Evolutionary conservation across 768 basidiomycete species (phyloP).

Genomic region (Cyclocybe cylindracea): DNA sequence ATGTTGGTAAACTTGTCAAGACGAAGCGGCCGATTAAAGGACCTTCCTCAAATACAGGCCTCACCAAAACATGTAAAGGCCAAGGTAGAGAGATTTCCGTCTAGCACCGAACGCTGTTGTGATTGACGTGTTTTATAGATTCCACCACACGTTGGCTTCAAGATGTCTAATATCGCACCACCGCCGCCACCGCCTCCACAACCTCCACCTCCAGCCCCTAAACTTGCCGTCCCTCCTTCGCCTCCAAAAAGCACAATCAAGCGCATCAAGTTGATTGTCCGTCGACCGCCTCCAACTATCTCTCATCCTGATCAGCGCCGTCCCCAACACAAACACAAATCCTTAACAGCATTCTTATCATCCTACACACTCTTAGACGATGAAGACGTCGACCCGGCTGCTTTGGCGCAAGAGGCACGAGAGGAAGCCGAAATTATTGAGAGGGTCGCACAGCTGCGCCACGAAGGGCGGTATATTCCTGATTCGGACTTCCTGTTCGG

Average conservation of each 20-base stretch:
- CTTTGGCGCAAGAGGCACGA: conserved; percentile 18
- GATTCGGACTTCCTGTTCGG: conserved; percentile 35
- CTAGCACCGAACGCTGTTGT: background rate
- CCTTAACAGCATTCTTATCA: conserved; percentile 55
- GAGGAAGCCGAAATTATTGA: conserved; percentile 36
- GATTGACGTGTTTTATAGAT: conserved; percentile 1
- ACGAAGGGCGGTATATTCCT: conserved; percentile 41
- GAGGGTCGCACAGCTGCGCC: conserved; percentile 32
- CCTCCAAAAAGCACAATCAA: conserved; percentile 44
- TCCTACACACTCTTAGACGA: conserved; percentile 62
- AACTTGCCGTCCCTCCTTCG: conserved; percentile 11
- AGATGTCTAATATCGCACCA: background rate
- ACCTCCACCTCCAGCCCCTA: conserved; percentile 1
- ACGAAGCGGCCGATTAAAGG: conserved; percentile 8
- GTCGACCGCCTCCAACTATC: conserved; percentile 56
- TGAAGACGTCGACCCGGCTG: conserved; percentile 39
- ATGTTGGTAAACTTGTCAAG: conserved; percentile 8
- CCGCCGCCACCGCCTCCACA: conserved; percentile 1
- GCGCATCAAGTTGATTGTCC: conserved; percentile 69
- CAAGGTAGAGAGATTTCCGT: conserved; percentile 6
- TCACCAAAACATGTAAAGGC: conserved; percentile 5
- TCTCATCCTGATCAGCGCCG: conserved; percentile 74
- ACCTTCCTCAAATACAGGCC: conserved; percentile 1
- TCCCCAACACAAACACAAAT: conserved; percentile 47
- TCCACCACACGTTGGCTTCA: background rate